Evolutionary conservation across 805 yeast species (phyloP), one percentile per base, ranked within the genome.

Genomic region (Candida silvatica): DNA sequence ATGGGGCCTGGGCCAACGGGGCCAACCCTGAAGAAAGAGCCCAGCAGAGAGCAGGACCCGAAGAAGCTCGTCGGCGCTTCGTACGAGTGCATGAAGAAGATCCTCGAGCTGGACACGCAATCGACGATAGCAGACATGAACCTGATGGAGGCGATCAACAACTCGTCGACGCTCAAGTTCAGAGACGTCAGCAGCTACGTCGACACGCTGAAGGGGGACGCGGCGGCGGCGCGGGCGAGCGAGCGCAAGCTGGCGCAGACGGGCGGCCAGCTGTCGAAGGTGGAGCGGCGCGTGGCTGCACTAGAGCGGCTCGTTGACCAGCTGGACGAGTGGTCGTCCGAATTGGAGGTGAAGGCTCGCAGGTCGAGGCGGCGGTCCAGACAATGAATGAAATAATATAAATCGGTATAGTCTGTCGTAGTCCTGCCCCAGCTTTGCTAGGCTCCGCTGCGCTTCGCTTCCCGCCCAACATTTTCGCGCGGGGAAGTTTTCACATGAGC

Each of bases 261-360:
- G 35, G 3, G 29, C 35, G 6, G 41, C 51, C n/a, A 16, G 14
- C 27, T 67, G 7, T 47, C 43, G 12, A 35, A 35, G 6, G 30
- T 67, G 11, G 71, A 66, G 34, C 29, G 42, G 3, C 49, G 56
- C 24, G 61, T 70, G 2, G 57, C 50, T 3, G 61, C 61, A 26
- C 50, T 76, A 22, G 74, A 69, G 32, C 52, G 47, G 3, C 42
- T 81, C 3, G 66, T 71, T 8, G 55, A 58, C 17, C 87, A 82
- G 42, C 46, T 82, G 24, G 83, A 79, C 37, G 70, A 66, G 39
- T 77, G 81, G 73, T 65, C 78, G 5, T 53, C 61, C 18, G 83
- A 77, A 45, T 46, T 78, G 34, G 74, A 66, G 29, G 63, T 63
- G 4, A 71, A 74, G 46, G 45, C 51, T 2, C 53, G 51, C 35